phyloP scores from a whole-genome alignment of 495 filamentous ascomycete genomes.

The Neurospora hispaniola region DNA sequence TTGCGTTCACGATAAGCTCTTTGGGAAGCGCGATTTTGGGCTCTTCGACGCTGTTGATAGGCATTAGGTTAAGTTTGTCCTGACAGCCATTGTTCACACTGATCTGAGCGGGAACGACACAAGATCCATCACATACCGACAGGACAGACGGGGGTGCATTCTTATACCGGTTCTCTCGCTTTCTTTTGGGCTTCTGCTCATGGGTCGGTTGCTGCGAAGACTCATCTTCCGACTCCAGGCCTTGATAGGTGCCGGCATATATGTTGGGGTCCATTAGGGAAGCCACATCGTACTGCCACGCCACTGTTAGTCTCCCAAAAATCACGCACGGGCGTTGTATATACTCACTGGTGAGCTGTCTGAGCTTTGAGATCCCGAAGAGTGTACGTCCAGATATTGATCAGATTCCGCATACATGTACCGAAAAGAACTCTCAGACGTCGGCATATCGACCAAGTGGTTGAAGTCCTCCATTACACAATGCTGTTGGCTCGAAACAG shows the following conservation, averaged over 20 bases:
- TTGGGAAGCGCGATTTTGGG: constrained; percentile 54
- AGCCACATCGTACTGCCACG: constrained; percentile 26
- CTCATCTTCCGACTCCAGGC: constrained; percentile 26
- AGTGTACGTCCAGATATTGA: constrained; percentile 26
- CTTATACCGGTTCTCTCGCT: constrained; percentile 40
- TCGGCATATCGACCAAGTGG: constrained; percentile 21
- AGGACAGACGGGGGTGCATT: constrained; percentile 38
- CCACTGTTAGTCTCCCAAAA: constrained; percentile 3
- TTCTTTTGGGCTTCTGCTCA: constrained; percentile 32
- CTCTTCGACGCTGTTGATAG: constrained; percentile 38
- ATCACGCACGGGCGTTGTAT: not conserved
- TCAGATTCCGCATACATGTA: constrained; percentile 30
- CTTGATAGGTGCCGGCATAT: constrained; percentile 26
- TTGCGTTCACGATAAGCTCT: constrained; percentile 78
- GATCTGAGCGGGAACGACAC: not conserved
- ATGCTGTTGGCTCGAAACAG: not conserved
- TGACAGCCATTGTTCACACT: not conserved
- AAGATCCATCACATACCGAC: constrained; percentile 25
- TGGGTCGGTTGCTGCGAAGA: constrained; percentile 26
- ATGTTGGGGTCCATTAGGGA: constrained; percentile 15
- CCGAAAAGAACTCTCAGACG: constrained; percentile 23
- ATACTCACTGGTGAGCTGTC: constrained; percentile 27
- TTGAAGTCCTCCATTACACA: constrained; percentile 22
- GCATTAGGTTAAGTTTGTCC: not conserved
- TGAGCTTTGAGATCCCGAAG: constrained; percentile 32